A percentile compares a stretch with the other conserved stretches of the same genome.
Conservation (phyloP, 331 rosid genomes). For the Rosa hybrid region DNA sequence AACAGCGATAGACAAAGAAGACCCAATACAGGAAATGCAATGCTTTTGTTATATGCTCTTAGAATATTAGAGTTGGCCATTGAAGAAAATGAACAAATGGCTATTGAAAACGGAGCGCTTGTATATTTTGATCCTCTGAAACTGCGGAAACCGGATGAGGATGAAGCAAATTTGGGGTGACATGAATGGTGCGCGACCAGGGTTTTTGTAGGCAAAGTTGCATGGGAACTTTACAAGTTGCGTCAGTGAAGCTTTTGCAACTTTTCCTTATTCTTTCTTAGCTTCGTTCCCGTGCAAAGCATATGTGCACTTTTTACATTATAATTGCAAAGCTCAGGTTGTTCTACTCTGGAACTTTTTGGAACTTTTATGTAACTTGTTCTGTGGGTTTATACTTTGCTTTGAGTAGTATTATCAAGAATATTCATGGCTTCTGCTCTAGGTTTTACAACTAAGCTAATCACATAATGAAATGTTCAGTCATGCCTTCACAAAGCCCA, state of each 20-base stretch:
- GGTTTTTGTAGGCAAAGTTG: constrained; percentile 66
- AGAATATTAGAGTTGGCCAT: constrained; percentile 41
- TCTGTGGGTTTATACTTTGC: constrained; percentile 64
- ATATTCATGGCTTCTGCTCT: constrained; percentile 75
- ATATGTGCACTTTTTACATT: constrained; percentile 42
- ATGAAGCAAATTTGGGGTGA: constrained; percentile 33
- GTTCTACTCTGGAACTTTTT: not conserved
- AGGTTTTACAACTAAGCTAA: constrained; percentile 29
- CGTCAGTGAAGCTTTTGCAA: constrained; percentile 54
- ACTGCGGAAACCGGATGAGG: not conserved
- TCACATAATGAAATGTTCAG: not conserved
- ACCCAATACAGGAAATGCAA: constrained; percentile 31
- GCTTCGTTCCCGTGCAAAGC: constrained; percentile 58
- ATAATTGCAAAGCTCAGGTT: not conserved
- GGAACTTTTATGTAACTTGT: constrained; percentile 34
- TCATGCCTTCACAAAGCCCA: not conserved
- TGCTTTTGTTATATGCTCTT: constrained; percentile 18
- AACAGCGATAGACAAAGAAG: constrained; percentile 47
- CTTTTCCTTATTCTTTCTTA: constrained; percentile 63
- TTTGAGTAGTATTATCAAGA: constrained; percentile 38
- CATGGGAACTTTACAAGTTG: constrained; percentile 44
- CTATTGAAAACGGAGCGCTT: not conserved
- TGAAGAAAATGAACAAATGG: constrained; percentile 6
- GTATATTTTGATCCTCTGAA: not conserved
- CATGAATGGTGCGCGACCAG: constrained; percentile 22